A percentile compares a stretch with the other conserved stretches of the same genome.
Evolutionary conservation across 2,329 filamentous ascomycete genomes (phyloP).

Genomic region (Aspergillus versicolor): DNA sequence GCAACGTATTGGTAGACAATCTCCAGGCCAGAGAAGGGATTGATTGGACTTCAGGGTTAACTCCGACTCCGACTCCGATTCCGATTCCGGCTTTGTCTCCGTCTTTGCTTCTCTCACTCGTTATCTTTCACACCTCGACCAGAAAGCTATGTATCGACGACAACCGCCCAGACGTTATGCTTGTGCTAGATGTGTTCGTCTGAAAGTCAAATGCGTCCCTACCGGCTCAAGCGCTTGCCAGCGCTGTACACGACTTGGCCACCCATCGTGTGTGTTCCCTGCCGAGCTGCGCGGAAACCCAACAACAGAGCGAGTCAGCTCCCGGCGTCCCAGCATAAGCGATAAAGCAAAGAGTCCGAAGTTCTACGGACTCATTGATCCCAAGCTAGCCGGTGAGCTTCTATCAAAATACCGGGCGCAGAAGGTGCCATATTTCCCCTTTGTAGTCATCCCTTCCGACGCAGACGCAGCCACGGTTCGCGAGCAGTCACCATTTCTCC

Average conservation of each 20-base stretch:
- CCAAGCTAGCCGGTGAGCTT: neutral
- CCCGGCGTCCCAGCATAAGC: neutral
- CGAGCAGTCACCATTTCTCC: conserved; percentile 7
- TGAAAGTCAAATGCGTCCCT: conserved; percentile 13
- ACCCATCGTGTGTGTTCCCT: conserved; percentile 6
- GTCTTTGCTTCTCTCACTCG: neutral
- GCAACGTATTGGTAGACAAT: neutral
- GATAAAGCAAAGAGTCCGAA: neutral
- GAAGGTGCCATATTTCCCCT: conserved; percentile 15
- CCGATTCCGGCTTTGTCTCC: neutral
- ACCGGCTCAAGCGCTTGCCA: conserved; percentile 3
- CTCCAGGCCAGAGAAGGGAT: too few relatives aligned
- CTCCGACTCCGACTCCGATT: conserved; percentile 1
- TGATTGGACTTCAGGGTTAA: neutral
- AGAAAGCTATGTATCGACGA: conserved; percentile 6
- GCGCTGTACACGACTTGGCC: conserved; percentile 13
- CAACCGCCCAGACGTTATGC: conserved; percentile 8
- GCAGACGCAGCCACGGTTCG: neutral
- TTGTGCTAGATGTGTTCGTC: conserved; percentile 10
- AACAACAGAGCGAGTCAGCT: neutral
- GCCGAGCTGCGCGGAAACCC: neutral
- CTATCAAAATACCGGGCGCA: conserved; percentile 7
- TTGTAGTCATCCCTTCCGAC: conserved; percentile 7
- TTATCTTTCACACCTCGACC: neutral
- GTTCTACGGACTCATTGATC: neutral